These are phyloP conservation scores for Sanguinoderma infundibulare DNA, from an alignment of 1,284 basidiomycete species.

Conservation along the genomic window DNA sequence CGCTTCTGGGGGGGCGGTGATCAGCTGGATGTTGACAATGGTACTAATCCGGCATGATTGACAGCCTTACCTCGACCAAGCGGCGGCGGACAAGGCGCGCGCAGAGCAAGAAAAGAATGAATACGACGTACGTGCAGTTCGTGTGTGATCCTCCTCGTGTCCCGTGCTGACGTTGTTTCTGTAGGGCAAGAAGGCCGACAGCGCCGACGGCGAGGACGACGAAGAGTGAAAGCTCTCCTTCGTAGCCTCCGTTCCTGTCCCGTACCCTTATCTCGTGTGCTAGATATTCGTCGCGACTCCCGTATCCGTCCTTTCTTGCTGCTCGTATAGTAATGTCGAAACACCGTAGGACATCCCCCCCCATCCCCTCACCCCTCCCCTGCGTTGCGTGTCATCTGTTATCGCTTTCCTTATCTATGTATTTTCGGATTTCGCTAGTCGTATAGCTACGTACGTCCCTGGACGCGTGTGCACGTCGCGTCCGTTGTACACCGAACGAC, in stretches of 20 bases:
- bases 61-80: slow-evolving; percentile 92
- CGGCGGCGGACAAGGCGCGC: slow-evolving; percentile 84
- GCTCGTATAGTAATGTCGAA: slow-evolving; percentile 28
- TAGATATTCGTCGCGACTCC: slow-evolving; percentile 19
- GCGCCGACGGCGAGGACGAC: slow-evolving; percentile 61
- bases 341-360: slow-evolving; percentile 19
- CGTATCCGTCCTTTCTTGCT: slow-evolving; percentile 20
- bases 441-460: slow-evolving; percentile 26
- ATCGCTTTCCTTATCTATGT: slow-evolving; percentile 15
- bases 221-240: slow-evolving; percentile 42
- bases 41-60: slow-evolving; percentile 14
- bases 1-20: not conserved
- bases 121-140: slow-evolving; percentile 59
- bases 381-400: slow-evolving; percentile 1
- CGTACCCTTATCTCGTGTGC: slow-evolving; percentile 19
- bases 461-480: slow-evolving; percentile 24
- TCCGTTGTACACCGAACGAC: slow-evolving; percentile 33
- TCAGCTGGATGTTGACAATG: not conserved
- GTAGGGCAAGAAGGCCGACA: slow-evolving; percentile 50
- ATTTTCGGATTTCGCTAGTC: slow-evolving; percentile 25
- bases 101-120: slow-evolving; percentile 83
- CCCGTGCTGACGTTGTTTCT: slow-evolving; percentile 15
- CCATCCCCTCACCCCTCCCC: not conserved
- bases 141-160: not conserved
- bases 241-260: slow-evolving; percentile 1